These are phyloP conservation scores for Cryptococcus amylolentus DNA, from an alignment of 1,284 basidiomycete species.

Conservation along the genomic window DNA sequence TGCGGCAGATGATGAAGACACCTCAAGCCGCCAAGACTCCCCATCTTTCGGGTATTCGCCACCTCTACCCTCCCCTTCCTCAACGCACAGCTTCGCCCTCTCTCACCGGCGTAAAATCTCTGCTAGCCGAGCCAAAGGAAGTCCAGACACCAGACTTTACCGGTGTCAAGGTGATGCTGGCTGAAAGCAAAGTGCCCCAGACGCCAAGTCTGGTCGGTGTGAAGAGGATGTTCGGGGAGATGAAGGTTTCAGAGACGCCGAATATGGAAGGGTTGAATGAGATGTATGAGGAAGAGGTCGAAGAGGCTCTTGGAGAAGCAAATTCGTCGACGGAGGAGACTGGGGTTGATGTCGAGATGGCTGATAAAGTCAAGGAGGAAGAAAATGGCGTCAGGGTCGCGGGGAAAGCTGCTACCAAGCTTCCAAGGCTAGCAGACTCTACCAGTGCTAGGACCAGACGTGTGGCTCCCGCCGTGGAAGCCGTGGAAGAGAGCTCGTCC, in stretches of 20 bases:
- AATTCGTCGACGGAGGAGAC: neutral
- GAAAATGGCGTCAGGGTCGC: neutral
- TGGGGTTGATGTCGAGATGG: neutral
- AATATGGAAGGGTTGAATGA: constrained; percentile 17
- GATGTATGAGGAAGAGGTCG: constrained; percentile 24
- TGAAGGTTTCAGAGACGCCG: constrained; percentile 18
- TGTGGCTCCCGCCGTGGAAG: neutral
- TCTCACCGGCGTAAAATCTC: constrained; percentile 21
- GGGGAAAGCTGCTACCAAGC: neutral
- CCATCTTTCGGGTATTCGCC: constrained; percentile 22
- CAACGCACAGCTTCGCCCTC: constrained; percentile 21
- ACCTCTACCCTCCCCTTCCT: constrained; percentile 13
- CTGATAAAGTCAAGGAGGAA: neutral
- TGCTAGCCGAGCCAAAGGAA: constrained; percentile 14
- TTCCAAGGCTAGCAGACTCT: neutral
- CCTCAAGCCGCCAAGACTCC: constrained; percentile 23
- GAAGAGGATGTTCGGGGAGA: constrained; percentile 25
- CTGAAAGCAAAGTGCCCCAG: constrained; percentile 1
- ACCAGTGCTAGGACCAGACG: neutral
- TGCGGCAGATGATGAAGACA: constrained; percentile 26
- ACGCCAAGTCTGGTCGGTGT: constrained; percentile 26
- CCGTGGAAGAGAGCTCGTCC: neutral
- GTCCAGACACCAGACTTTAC: constrained; percentile 22
- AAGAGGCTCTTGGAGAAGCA: constrained; percentile 9
- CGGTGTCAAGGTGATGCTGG: constrained; percentile 28